Evolutionary conservation across 2,329 filamentous ascomycete genomes (phyloP), one percentile per base, ranked within the genome.

Genomic region (Aspergillus clavatus): DNA sequence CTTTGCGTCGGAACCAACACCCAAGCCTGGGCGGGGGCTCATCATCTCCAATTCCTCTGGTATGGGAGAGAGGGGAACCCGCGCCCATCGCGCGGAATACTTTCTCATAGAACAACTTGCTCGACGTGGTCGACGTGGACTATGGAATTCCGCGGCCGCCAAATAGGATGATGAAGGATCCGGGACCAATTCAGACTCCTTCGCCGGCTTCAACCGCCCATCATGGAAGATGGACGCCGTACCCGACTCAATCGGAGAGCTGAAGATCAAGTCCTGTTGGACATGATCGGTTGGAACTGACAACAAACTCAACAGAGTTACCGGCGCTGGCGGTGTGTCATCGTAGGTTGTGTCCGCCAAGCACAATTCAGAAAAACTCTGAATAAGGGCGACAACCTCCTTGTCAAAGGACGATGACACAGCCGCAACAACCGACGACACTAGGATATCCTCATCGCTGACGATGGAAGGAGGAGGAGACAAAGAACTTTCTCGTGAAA

Each of bases 151-250:
- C 37, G 38, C 51, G 45, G 31, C 38, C 38, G 38, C 39, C 49
- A 41, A 37, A 40, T 38, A 33, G 46, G 40, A 22, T 38, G 43
- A 18, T 5, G 31, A 44, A 46, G 46, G 44, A 26, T 29, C 40
- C 40, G 38, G 12, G 19, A 35, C 48, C 31, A 49, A 43, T 36
- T 33, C 40, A 23, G 46, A 18, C 29, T 37, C 46, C 41, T 49
- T 45, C 40, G 18, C 51, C 53, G 48, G 50, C 43, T 46, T 38
- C 46, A 46, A 44, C 43, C 40, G 33, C 42, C 27, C 47, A 28
- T 26, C 37, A 4, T 43, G 45, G 2, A 37, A 54, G 29, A 50
- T 52, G 12, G 46, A 42, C 7, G 39, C 33, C 18, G 44, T 40
- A 16, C 40, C 24, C 31, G 18, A 35, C 8, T 21, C 16, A 35